Evolutionary conservation across 805 yeast species (phyloP).

Genomic region (Candida krabiensis): DNA sequence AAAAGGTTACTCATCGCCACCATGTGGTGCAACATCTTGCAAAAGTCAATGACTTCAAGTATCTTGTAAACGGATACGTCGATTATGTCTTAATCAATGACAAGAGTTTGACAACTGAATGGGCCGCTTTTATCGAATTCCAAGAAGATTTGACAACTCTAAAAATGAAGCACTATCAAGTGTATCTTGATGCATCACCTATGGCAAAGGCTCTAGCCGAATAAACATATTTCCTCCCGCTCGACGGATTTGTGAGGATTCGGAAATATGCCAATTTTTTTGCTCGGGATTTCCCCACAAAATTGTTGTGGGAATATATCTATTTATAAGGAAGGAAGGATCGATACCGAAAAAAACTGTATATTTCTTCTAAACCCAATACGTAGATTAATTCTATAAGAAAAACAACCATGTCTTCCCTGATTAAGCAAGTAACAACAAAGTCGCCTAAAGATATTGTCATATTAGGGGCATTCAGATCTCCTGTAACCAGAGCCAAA

Average conservation of each 20-base stretch:
- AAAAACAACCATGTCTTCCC: conserved; percentile 5
- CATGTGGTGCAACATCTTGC: conserved; percentile 15
- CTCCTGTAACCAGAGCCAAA: conserved; percentile 37
- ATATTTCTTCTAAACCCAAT: too few relatives aligned
- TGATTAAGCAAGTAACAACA: conserved; percentile 15
- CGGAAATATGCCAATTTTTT: not conserved
- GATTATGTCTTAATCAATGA: conserved; percentile 16
- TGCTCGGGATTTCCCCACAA: too few relatives aligned
- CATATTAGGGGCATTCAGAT: conserved; percentile 35
- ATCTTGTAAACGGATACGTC: conserved; percentile 15
- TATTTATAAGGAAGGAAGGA: too few relatives aligned
- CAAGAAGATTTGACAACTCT: conserved; percentile 4
- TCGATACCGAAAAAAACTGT: too few relatives aligned
- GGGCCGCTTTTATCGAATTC: conserved; percentile 12
- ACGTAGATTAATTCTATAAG: too few relatives aligned
- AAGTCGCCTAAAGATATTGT: conserved; percentile 36
- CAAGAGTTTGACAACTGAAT: conserved; percentile 11
- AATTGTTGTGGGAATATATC: too few relatives aligned
- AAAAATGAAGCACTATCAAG: conserved; percentile 17
- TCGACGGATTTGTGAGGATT: too few relatives aligned
- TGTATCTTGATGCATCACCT: conserved; percentile 14
- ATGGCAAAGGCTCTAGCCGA: conserved; percentile 9
- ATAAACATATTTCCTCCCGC: too few relatives aligned
- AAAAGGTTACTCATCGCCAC: conserved; percentile 15
- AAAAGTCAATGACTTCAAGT: conserved; percentile 6